Base-by-base conservation (phyloP, 1,139 yeast species). In the Spencermartinsiella ligniputridi region DNA sequence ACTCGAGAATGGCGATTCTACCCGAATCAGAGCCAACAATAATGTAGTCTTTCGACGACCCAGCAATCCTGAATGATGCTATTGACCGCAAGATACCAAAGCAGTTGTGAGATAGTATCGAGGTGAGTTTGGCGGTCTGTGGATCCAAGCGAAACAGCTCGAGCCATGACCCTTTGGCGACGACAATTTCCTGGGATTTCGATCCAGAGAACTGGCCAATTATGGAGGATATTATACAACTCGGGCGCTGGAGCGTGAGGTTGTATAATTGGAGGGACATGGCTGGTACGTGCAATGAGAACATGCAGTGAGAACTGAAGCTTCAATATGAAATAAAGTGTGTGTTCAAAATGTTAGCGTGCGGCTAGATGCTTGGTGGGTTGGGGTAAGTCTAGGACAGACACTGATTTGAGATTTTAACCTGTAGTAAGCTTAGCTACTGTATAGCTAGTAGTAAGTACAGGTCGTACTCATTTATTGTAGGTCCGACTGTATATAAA, bases 1-100 rank as follows among this genome's bases (percentile, higher is more conserved):
- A 78, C 51, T 76, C 78, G 13, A 83, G 63, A 0, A 90, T 62
- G 0, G 82, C 69, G 17, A 89, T 54, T 46, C 79, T 78, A 0
- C 97, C 97, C 1, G 95, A 78, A 59, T 90, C 97, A 0, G 95
- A 79, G 0, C 94, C 76, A 2, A 88, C 63, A n/a, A 83, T 75
- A 20, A 90, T 54, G 33, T 69, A 69, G 53, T 87, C 94, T 43
- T 70, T 70, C 0, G 69, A 60, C 0, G 78, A 62, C 0, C 83
- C 88, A 0, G 77, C 69, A 11, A 75, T 62, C 19, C 78, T 71
- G 44, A 85, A 67, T 22, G 73, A 67, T 2, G 68, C 72, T 16
- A 87, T 65, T 11, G 69, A 56, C 42, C 89, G 70, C 6, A 90
- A 68, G 12, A 76, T 72, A 1, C 85, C 83, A 65, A 84, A 83